A percentile compares a stretch with the other conserved stretches of the same genome.
These are phyloP conservation scores for Talaromyces trachyspermus DNA, from an alignment of 495 filamentous ascomycete genomes.

Conservation along the genomic window DNA sequence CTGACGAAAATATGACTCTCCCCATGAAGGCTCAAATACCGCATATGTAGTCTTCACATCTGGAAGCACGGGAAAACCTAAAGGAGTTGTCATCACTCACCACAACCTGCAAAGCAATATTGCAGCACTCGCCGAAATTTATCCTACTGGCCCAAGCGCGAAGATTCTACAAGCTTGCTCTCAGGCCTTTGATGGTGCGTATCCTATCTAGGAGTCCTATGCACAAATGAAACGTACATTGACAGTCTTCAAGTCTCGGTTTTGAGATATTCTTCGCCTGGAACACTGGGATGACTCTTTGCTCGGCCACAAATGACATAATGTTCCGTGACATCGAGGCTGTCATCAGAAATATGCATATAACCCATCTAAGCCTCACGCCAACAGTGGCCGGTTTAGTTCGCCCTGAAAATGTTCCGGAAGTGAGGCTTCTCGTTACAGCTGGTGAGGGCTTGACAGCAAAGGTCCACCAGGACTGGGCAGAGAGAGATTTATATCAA, in stretches of 20 bases:
- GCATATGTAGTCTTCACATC: conserved; percentile 58
- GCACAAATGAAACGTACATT: background rate
- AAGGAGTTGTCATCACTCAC: conserved; percentile 64
- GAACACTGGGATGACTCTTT: conserved; percentile 65
- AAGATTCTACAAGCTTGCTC: conserved; percentile 65
- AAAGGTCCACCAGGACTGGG: conserved; percentile 59
- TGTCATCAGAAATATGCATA: conserved; percentile 44
- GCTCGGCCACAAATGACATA: conserved; percentile 56
- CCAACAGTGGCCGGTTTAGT: conserved; percentile 67
- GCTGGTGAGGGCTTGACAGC: conserved; percentile 66
- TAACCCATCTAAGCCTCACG: conserved; percentile 74
- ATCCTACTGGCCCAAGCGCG: conserved; percentile 40
- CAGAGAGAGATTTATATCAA: conserved; percentile 56
- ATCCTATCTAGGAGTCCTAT: conserved; percentile 1
- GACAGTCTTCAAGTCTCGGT: conserved; percentile 50
- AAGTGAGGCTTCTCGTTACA: conserved; percentile 58
- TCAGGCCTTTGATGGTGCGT: conserved; percentile 58
- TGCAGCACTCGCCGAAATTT: conserved; percentile 48
- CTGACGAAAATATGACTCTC: conserved; percentile 19
- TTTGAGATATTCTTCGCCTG: conserved; percentile 78
- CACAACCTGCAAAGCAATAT: conserved; percentile 63
- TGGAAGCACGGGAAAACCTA: conserved; percentile 59
- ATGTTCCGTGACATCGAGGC: conserved; percentile 57
- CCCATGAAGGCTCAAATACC: conserved; percentile 21
- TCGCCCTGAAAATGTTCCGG: conserved; percentile 52